Conservation (phyloP, 2,329 filamentous ascomycete species). For the Arachnopeziza araneosa region DNA sequence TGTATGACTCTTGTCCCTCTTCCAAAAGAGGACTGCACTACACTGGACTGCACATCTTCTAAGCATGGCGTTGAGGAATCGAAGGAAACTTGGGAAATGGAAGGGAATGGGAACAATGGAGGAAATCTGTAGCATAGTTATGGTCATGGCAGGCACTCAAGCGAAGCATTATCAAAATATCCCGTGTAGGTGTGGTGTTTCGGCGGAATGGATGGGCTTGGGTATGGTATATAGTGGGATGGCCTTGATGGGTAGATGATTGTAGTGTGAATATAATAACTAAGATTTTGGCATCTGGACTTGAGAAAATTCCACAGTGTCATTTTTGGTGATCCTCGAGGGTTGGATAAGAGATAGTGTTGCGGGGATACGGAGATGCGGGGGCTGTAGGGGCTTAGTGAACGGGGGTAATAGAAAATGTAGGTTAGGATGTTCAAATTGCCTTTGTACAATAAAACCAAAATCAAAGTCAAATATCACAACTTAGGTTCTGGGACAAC, state of each 20-base stretch:
- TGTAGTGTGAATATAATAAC: neutral
- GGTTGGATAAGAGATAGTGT: too few relatives aligned
- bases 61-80: neutral
- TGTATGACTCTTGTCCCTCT: neutral
- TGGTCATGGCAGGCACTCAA: neutral
- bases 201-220: neutral
- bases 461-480: neutral
- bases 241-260: neutral
- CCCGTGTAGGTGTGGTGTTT: neutral
- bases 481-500: neutral
- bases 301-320: too few relatives aligned
- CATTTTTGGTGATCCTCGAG: too few relatives aligned
- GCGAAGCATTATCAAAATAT: neutral
- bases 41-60: neutral
- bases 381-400: too few relatives aligned
- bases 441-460: neutral
- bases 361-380: too few relatives aligned
- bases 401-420: too few relatives aligned
- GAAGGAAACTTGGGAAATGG: neutral
- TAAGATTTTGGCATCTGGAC: neutral
- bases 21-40: neutral
- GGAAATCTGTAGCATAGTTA: neutral
- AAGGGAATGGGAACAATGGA: neutral
- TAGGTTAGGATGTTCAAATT: too few relatives aligned
- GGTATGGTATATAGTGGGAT: neutral